Base-by-base conservation (phyloP, 345 rosid genomes). In the Ceriops tagal region DNA sequence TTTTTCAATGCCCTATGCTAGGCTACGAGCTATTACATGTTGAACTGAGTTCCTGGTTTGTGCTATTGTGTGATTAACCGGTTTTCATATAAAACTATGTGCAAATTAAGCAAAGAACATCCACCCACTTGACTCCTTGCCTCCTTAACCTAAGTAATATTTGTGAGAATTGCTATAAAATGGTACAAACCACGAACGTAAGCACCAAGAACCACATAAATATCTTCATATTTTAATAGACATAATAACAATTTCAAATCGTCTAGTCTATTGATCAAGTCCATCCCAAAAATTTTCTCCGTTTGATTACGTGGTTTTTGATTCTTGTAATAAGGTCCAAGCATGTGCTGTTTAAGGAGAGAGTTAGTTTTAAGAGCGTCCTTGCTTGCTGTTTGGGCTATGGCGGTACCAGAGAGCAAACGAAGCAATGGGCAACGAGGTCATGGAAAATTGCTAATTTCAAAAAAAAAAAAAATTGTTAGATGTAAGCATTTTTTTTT, bases 71-170 rank as follows among this genome's bases (percentile, higher is more conserved):
- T 4, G 10, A 6, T 32, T 19, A 28, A n/a, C 24, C n/a, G 13
- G 53, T 16, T 49, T 51, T 20, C 19, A 22, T 53, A 22, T 62
- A 21, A 10, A 62, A 21, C 8, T 22, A 37, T 15, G 30, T 34
- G 61, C 34, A 53, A 53, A 32, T 32, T 32, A 32, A 53, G 22
- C 11, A 49, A 65, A 56, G 47, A 39, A 11, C 47, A 9, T 39
- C 15, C 47, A 2, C 16, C 47, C 47, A 39, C 47, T 39, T 39
- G 47, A 39, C 65, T 67, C 31, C 21, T 64, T 35, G 73, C 71
- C 74, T 71, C 61, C 55, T 53, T 71, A 63, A 73, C 34, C 31
- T 39, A 66, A 70, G 70, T 83, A 78, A 78, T 65, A 59, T 34
- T 71, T 20, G 53, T 21, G 5, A 24, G 69, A 4, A 59, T 64